A percentile compares a stretch with the other conserved stretches of the same genome.
Evolutionary conservation across 768 basidiomycete species (phyloP).

Genomic region (Leccinellum luteum): DNA sequence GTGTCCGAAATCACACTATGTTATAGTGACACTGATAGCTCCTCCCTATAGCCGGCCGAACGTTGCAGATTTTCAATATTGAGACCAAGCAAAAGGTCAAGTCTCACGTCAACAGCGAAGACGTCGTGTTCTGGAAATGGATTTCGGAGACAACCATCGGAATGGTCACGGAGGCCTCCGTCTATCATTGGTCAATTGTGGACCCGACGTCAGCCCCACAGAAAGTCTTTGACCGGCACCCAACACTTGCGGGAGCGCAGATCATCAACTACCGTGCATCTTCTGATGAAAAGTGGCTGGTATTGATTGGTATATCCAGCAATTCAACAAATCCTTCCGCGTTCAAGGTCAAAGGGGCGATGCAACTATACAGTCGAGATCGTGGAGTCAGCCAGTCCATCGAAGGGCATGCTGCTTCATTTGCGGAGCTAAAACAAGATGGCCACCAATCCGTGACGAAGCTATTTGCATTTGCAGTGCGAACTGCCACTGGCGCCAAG

Average conservation of each 20-base stretch:
- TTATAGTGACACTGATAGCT: constrained; percentile 4
- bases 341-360: constrained; percentile 98
- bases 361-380: constrained; percentile 95
- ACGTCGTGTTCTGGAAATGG: constrained; percentile 99
- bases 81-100: constrained; percentile 98
- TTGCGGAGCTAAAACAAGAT: constrained; percentile 88
- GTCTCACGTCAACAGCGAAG: constrained; percentile 89
- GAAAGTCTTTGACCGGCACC: constrained; percentile 96
- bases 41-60: constrained; percentile 68
- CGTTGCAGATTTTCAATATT: constrained; percentile 97
- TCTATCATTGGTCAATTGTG: constrained; percentile 85
- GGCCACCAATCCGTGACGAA: constrained; percentile 84
- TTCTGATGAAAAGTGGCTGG: constrained; percentile 94
- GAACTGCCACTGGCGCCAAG: constrained; percentile 97
- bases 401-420: constrained; percentile 97
- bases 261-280: constrained; percentile 98
- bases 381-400: constrained; percentile 95
- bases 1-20: not conserved
- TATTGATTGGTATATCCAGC: constrained; percentile 91
- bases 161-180: constrained; percentile 91
- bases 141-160: constrained; percentile 88
- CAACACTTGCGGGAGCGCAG: constrained; percentile 89
- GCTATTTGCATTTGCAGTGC: constrained; percentile 91
- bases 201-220: constrained; percentile 77
- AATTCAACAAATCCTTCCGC: constrained; percentile 90